Base-by-base conservation (phyloP, 768 basidiomycete genomes). In the Lactarius psammicola region DNA sequence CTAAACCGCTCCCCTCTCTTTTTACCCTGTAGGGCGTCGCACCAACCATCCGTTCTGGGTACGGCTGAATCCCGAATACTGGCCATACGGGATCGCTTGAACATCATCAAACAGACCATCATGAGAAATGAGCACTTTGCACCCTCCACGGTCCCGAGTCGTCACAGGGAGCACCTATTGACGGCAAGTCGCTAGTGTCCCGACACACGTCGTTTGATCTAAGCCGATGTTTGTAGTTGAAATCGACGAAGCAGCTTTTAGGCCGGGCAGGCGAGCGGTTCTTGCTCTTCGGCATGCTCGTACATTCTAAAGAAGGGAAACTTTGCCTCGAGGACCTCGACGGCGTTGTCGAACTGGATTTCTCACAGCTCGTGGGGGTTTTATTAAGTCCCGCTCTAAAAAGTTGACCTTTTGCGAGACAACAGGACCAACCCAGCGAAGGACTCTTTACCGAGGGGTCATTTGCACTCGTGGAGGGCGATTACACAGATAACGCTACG, bases 91-190 rank as follows among this genome's bases (percentile, higher is more conserved):
- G 92, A 98, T 74, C 80, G 96, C 58, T 81, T 96, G 68, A 86
- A 92, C 74, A 87, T 98, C 59, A 94, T 98, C 71, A 91, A 88
- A 74, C 96, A 98, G 78, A 90, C 92, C 72, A 86, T 98, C 33
- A 79, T 98, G 44, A 82, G 97, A 46, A 98, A 98, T 72, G 97
- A 99, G 74, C 95, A 98, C 75, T 99, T 99, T 77, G 94, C 94
- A 2, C 95, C 97, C 3, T 96, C 96, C 7, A 95, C 94, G 0
- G 77, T 98, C 44, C 92, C 94, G 49, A 95, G 94, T 18, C 85
- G 87, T 60, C 93, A 98, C 76, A 80, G 94, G 65, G 88, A 89
- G 67, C 86, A 87, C 63, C 87, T 97, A 63, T 88, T 98, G 55
- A 97, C 96, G 68, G 94, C 93, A 72, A 70, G 86, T 67, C 4